A percentile compares a stretch with the other conserved stretches of the same genome.
These are phyloP conservation scores for Camelina sativa DNA, from an alignment of 345 rosid genomes.

Conservation along the genomic window DNA sequence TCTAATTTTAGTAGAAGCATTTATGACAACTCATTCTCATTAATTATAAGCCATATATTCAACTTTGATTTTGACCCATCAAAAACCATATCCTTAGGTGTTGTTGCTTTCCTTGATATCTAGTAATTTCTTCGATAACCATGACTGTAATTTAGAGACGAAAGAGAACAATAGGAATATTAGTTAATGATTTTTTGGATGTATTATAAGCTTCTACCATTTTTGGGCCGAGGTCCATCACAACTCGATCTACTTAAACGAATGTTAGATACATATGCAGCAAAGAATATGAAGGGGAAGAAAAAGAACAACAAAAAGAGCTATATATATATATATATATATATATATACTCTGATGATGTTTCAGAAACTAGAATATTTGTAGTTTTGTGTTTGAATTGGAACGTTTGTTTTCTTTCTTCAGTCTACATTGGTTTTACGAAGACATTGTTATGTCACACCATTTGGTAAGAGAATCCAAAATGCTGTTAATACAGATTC, in stretches of 20 bases:
- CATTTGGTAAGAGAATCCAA: slow-evolving; percentile 4
- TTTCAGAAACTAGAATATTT: background rate
- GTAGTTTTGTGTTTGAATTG: slow-evolving; percentile 7
- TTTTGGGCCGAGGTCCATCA: background rate
- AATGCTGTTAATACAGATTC: background rate
- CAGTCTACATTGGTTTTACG: background rate
- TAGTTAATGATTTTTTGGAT: background rate
- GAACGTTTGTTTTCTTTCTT: slow-evolving; percentile 1
- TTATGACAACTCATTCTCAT: slow-evolving; percentile 26
- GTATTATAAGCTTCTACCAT: background rate
- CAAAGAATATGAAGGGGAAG: background rate
- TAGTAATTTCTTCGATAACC: background rate
- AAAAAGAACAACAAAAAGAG: background rate
- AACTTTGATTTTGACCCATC: slow-evolving; percentile 29
- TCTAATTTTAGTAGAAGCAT: slow-evolving; percentile 17
- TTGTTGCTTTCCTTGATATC: slow-evolving; percentile 23
- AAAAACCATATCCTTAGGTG: slow-evolving; percentile 1
- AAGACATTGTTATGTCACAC: background rate
- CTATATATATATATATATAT: too few relatives aligned
- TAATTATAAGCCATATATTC: slow-evolving; percentile 23
- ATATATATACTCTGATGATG: background rate
- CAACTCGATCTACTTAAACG: background rate
- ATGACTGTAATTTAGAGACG: background rate
- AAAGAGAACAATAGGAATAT: background rate
- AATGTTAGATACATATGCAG: background rate